Base-by-base conservation (phyloP, 2,329 filamentous ascomycete genomes). In the Arthrocladium fulminans region DNA sequence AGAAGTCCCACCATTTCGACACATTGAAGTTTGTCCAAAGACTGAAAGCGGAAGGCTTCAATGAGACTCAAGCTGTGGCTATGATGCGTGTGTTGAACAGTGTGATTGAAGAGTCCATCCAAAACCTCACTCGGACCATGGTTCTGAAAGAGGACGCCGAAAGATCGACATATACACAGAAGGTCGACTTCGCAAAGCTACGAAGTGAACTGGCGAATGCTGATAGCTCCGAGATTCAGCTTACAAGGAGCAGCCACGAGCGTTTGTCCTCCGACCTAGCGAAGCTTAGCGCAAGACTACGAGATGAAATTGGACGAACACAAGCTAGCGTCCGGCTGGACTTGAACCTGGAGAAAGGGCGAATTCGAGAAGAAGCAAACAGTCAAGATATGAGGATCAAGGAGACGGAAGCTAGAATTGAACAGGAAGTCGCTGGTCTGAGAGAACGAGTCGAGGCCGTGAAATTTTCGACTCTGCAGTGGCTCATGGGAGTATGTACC, bases 81-180 rank as follows among this genome's bases (percentile, higher is more conserved):
- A 92, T 96, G 85, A 97, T 98, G 92, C 87, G 86, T 64, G 87
- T 97, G 5, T 74, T 98, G 32, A 89, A 88, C 67, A 89, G 97
- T 65, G 90, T 97, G 8, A 96, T 98, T 56, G 87, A 97, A 65
- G 92, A 98, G 70, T 94, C 87, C 64, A 97, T 98, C 59, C 90
- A 96, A 66, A 97, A 97, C 67, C 77, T 98, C 43, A 97, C 90
- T 0, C 83, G 90, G 55, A 97, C 90, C 13, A 98, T 98, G 92
- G 92, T 98, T 35, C 79, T 95, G 40, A 87, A 89, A 61, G 92
- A 98, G 70, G 92, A 73, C 50, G 70, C 70, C 30, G 72, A 74
- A 58, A 59, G 70, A 53, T 70, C 69, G 4, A 81, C 77, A 10
- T 83, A 83, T 60, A 82, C 79, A 2, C 80, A 97, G 65, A 97